Base-by-base conservation (phyloP, 129 eudicot genomes). In the Centrapalus pauciflorus region DNA sequence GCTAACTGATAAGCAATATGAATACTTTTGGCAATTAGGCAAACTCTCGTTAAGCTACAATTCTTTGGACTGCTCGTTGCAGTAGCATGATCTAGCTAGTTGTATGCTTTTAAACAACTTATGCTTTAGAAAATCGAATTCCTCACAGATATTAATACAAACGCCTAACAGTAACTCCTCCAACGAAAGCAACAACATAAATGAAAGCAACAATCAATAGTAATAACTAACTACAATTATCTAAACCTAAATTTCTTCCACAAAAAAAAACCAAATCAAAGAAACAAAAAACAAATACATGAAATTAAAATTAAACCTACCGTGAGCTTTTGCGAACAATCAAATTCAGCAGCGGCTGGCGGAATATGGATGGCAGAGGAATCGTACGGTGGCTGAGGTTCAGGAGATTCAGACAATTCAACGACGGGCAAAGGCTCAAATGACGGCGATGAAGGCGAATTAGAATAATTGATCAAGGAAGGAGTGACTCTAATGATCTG, bases 401-500 rank as follows among this genome's bases (percentile, higher is more conserved):
- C 76, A n/a, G 48, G 21, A 51, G 81, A 66, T 43, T 84, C 95
- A 1, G 87, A 46, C 76, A 83, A 69, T 37, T 83, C 89, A 30
- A 86, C 88, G 32, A 74, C 90, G 1, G 97, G 86, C 77, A 94
- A 80, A 5, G 97, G 95, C 82, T 81, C 89, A 63, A 94, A 94
- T 7, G 81, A 66, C 21, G 85, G 46, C 9, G 92, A 54, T 1
- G 83, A 57, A 37, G 82, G 57, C 3, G 77, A 46, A 32, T 83
- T 63, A 49, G 82, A 64, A 55, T 84, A 78, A 16, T 81, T 70
- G 27, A 84, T 82, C 25, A 93, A 54, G 34, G 95, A 80, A 50
- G 96, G 99, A 51, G 98, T 85, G 7, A 91, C 98, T 34, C 80
- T 79, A 24, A 93, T 74, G 93, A 94, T 94, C 95, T 94, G 99